A percentile compares a stretch with the other conserved stretches of the same genome.
Conservation (phyloP, 345 rosid species). For the Trapa incisa region DNA sequence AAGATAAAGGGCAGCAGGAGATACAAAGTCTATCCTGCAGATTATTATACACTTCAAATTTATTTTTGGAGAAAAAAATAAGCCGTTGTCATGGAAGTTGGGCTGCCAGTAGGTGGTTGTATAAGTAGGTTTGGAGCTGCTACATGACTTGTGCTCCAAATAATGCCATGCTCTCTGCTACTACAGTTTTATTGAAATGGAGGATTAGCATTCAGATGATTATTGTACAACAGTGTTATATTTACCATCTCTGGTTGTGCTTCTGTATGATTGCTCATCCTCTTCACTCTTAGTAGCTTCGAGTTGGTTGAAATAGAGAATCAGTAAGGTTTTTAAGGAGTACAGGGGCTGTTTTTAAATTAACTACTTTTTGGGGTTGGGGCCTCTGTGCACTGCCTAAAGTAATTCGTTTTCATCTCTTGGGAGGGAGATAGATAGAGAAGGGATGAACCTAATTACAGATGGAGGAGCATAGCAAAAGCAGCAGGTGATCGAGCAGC, state of each 20-base stretch:
- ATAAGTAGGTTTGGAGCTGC: conserved; percentile 20
- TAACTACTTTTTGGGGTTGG: neutral
- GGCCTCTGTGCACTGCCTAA: neutral
- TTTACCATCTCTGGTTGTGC: neutral
- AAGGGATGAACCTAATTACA: conserved; percentile 5
- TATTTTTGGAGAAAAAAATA: neutral
- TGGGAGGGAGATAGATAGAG: neutral
- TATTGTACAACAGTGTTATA: conserved; percentile 7
- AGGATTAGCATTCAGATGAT: conserved; percentile 4
- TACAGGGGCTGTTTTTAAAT: neutral
- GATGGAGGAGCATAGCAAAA: conserved; percentile 27
- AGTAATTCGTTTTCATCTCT: neutral
- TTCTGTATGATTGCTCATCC: no score
- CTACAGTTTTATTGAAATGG: neutral
- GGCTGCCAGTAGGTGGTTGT: conserved; percentile 17
- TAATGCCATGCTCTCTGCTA: conserved; percentile 7
- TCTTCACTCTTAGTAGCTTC: neutral
- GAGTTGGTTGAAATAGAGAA: neutral
- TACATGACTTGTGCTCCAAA: conserved; percentile 15
- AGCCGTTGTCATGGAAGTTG: neutral
- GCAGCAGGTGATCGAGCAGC: conserved; percentile 27
- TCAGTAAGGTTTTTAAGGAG: neutral
- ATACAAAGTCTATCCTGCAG: neutral
- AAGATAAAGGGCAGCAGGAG: neutral
- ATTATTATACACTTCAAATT: neutral